phyloP scores from a whole-genome alignment of 2,329 filamentous ascomycete species.

The Pseudocercospora musae region DNA sequence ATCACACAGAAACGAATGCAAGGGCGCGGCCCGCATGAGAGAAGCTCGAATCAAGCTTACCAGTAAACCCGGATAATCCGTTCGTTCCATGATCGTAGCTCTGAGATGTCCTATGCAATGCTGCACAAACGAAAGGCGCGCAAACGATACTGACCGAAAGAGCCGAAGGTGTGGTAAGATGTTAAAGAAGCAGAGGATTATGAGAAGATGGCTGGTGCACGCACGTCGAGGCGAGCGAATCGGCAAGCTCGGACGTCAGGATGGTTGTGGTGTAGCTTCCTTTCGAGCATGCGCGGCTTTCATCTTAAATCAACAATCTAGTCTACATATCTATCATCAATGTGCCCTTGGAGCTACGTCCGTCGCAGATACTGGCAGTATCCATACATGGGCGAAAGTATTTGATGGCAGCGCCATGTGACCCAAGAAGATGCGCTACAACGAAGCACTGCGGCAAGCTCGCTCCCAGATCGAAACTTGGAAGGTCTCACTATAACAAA shows the following conservation, averaged over 20 bases:
- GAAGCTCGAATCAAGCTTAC: slow-evolving; percentile 53
- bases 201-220: slow-evolving; percentile 1
- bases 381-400: background rate
- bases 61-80: slow-evolving; percentile 93
- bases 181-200: background rate
- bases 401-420: background rate
- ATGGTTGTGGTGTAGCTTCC: background rate
- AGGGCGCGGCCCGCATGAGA: background rate
- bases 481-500: background rate
- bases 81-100: slow-evolving; percentile 58
- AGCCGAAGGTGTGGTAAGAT: background rate
- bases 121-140: slow-evolving; percentile 10
- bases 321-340: background rate
- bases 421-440: background rate
- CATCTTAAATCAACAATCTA: background rate
- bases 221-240: background rate
- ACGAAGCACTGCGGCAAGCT: background rate
- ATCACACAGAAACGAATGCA: slow-evolving; percentile 4
- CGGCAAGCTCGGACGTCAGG: background rate
- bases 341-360: background rate
- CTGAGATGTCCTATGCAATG: background rate
- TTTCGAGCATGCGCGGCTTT: background rate
- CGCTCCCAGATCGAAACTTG: background rate
- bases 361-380: background rate
- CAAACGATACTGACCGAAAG: slow-evolving; percentile 1